Percentiles rank a stretch among this genome's conserved stretches.
phyloP scores from a whole-genome alignment of 306 rosid genomes.

The Quercus wislizeni region DNA sequence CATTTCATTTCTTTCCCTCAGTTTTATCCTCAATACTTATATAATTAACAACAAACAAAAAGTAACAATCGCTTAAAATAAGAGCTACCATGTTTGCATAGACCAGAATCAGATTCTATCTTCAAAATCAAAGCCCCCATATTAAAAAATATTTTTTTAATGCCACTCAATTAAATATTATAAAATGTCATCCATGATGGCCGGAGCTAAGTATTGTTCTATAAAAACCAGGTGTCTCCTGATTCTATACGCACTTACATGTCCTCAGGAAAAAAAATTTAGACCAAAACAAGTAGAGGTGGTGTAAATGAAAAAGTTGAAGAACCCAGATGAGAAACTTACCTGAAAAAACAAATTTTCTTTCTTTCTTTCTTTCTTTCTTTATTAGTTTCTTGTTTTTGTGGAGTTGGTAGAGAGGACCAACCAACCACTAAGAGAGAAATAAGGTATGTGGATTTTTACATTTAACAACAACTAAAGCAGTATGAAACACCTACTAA shows the following conservation, averaged over 20 bases:
- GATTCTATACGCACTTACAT: no score
- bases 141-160: no score
- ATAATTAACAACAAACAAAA: not conserved
- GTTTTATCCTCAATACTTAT: not conserved
- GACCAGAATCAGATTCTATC: slow-evolving; percentile 11
- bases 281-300: not conserved
- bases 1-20: not conserved
- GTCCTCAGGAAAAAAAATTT: not conserved
- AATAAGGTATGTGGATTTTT: not conserved
- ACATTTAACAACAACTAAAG: not conserved
- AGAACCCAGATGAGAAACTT: not conserved
- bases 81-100: not conserved
- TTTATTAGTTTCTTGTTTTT: no score
- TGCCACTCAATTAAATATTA: not conserved
- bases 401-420: not conserved
- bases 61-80: not conserved
- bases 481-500: not conserved
- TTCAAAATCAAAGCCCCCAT: not conserved
- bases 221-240: no score
- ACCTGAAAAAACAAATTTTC: not conserved
- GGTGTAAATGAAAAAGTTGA: not conserved
- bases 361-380: no score
- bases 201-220: slow-evolving; percentile 11
- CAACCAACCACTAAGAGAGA: not conserved
- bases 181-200: not conserved